Conservation (phyloP, 805 yeast species). For the Ogataea pini region DNA sequence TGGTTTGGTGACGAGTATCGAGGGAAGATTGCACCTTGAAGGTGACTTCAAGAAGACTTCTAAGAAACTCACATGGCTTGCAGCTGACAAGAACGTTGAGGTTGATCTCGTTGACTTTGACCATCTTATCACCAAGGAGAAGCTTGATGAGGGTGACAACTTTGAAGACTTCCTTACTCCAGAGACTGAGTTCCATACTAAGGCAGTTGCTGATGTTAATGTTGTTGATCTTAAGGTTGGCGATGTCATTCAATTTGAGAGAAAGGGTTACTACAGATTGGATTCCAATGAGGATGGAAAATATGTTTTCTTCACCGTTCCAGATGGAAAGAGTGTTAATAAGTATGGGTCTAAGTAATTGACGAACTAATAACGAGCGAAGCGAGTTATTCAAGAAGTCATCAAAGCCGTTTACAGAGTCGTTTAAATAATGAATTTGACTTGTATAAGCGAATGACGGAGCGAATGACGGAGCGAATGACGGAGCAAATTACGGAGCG, state of each 20-base stretch:
- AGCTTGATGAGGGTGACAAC: conserved; percentile 90
- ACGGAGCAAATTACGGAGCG: no score
- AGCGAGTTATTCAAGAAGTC: no score
- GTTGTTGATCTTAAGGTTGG: conserved; percentile 76
- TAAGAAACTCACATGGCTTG: conserved; percentile 93
- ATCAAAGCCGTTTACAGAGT: no score
- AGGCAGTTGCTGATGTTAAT: conserved; percentile 79
- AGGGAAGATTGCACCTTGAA: conserved; percentile 81
- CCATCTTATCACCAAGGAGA: conserved; percentile 92
- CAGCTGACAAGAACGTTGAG: conserved; percentile 68
- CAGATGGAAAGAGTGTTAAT: conserved; percentile 88
- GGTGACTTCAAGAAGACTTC: conserved; percentile 98
- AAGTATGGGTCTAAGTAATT: conserved; percentile 63
- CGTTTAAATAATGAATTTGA: conserved; percentile 2
- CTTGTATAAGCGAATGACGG: background rate
- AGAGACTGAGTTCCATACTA: conserved; percentile 77
- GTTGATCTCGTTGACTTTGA: conserved; percentile 90
- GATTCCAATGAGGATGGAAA: conserved; percentile 63
- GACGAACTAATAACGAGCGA: no score
- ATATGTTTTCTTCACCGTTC: conserved; percentile 86
- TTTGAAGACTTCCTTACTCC: conserved; percentile 91
- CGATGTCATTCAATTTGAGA: conserved; percentile 90
- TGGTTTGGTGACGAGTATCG: conserved; percentile 57
- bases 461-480: background rate
- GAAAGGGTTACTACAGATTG: conserved; percentile 92